Base-by-base conservation (phyloP, 768 basidiomycete genomes). In the Cyathus striatus region DNA sequence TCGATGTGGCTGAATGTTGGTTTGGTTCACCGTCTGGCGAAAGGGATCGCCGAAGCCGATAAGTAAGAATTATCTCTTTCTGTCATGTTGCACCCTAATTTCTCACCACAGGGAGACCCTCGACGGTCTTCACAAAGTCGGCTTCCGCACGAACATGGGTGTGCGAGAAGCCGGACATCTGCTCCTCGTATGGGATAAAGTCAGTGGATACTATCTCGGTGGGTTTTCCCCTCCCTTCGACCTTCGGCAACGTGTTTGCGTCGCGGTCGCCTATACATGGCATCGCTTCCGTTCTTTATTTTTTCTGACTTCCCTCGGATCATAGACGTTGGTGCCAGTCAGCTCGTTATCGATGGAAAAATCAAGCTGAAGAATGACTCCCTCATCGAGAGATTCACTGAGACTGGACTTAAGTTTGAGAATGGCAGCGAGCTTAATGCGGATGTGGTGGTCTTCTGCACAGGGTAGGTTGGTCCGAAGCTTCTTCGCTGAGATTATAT, bases 301-400 rank as follows among this genome's bases (percentile, higher is more conserved):
- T 18, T 10, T 9, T 18, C 35, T 36, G 17, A 18, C 35, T 18
- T 6, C 20, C 7, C 7, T 7, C 7, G 7, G 7, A 36, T 16
- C 17, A 13, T 48, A 78, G 76, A 79, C 46, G 69, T 72, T 27
- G 79, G 79, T 16, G 73, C 73, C 2, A 73, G 72, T 45, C 68
- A 78, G 54, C 59, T 76, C 43, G 76, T 84, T 47, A 68, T 70
- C 22, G 77, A 81, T 44, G 79, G 81, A 14, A 77, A 81, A 55
- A 82, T 85, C 65, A 81, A 81, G 57, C 58, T 85, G 44, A 83
- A 83, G 62, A 77, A 70, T 55, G 77, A 78, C 32, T 58, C 63
- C 26, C 56, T 57, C 23, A 68, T 83, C 44, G 57, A 64, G 41
- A 54, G 54, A 13, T 74, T 78, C 52, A 70, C 63, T 6, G 48